Evolutionary conservation across 257 asterid genomes (phyloP), one percentile per base, ranked within the genome.

Genomic region (Petunia secreta): DNA sequence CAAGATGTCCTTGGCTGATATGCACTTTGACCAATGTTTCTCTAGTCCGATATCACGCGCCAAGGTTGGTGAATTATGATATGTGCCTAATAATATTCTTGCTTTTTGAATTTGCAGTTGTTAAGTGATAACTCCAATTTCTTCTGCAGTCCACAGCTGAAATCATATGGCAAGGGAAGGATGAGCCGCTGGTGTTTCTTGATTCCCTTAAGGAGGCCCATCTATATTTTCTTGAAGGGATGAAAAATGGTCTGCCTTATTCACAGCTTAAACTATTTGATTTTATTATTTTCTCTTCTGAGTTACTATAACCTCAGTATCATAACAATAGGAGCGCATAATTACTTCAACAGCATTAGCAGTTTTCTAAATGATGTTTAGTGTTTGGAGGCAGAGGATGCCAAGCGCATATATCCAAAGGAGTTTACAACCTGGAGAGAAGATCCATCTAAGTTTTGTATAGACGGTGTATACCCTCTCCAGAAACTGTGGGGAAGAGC

Each of bases 381-480:
- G 89, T 85, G 62, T 89, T 82, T 90, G 94, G 97, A 92, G 97
- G 94, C 92, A 92, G 97, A 81, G 96, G 96, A 91, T 88, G 97
- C 97, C 60, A 87, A 67, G 93, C 86, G 78, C 82, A 68, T 55
- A 79, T 88, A 92, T 76, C 97, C 97, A 11, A 82, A 86, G 85
- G 97, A 92, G 89, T 92, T 77, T 75, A 81, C 86, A 40, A 87
- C 84, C 57, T 92, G 97, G 97, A 87, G 97, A 88, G 95, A 92
- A 84, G 97, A 92, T 84, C 97, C 97, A 11, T 83, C 89, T 6
- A 92, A 87, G 69, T 89, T 92, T 71, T 48, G 84, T 37, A 89
- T 92, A 37, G 85, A 91, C 37, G 96, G 91, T 48, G 85, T 90
- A 52, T 90, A 87, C 83, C 95, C 95, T 38, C 46, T 90, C 54